Base-by-base conservation (phyloP, 2,329 filamentous ascomycete species). In the Penicillium paneum region DNA sequence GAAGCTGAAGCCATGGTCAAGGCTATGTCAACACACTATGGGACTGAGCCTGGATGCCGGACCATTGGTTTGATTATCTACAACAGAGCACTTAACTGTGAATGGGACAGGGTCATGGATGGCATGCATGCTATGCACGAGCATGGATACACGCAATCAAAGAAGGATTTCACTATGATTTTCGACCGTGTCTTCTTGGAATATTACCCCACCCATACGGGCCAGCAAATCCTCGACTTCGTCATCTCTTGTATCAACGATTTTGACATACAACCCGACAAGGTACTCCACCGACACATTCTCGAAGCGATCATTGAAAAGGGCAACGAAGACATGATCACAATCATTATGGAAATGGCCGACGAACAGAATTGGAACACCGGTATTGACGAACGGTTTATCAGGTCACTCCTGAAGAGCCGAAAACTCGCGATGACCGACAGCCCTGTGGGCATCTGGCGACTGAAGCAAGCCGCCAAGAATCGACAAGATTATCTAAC, bases 111-210 rank as follows among this genome's bases (percentile, higher is more conserved):
- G 12, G 75, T 76, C 10, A 65, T 73, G 43, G 57, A 55, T n/a
- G 71, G 67, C n/a, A 55, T 78, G 44, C 55, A 68, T 39, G 67
- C 71, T 41, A 72, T 77, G 64, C 69, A 74, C 42, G 58, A 65
- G 8, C 64, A 69, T 8, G 66, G 67, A 5, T 54, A 72, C 31
- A 70, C 71, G 12, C 58, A 55, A 6, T 60, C 62, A 15, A 60
- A 64, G 49, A 57, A 49, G 7, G 64, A 69, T 43, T 75, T 76
- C 40, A 46, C 60, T 2, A 62, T 63, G 5, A 61, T 67, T 21
- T 76, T 76, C 44, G 71, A 76, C 50, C 71, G 72, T 24, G 66
- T 76, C 40, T 75, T 76, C 40, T 58, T 76, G 34, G 73, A 76
- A 57, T 76, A 70, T 46, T 76, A 72, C 65, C 64, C 72, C 6